phyloP scores from a whole-genome alignment of 2,329 filamentous ascomycete species.

The Zasmidium citrigriseum region DNA sequence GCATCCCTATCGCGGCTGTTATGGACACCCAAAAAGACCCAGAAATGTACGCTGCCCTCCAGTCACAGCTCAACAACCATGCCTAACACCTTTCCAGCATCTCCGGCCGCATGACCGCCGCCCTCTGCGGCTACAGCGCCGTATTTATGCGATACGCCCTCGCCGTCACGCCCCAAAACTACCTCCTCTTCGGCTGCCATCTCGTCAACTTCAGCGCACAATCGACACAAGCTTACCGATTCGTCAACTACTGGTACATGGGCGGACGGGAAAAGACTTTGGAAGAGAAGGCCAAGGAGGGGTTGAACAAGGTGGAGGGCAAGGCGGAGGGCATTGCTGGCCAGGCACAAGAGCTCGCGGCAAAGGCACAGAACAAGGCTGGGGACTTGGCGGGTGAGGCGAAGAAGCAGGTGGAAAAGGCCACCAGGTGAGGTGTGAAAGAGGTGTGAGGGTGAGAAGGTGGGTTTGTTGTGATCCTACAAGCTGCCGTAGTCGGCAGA shows the following conservation, averaged over 20 bases:
- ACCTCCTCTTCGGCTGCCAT: constrained; percentile 69
- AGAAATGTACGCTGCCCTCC: constrained; percentile 46
- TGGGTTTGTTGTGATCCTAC: not conserved
- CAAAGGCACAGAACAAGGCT: constrained; percentile 19
- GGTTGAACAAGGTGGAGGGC: constrained; percentile 27
- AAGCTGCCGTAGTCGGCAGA: not conserved
- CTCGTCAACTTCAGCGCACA: constrained; percentile 65
- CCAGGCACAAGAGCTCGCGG: constrained; percentile 27
- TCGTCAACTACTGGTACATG: constrained; percentile 60
- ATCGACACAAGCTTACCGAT: constrained; percentile 62
- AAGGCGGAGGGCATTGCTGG: constrained; percentile 33
- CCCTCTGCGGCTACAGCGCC: constrained; percentile 61
- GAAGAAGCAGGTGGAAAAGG: constrained; percentile 27
- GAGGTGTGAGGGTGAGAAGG: not conserved
- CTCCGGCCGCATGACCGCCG: constrained; percentile 64
- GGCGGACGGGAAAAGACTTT: constrained; percentile 47
- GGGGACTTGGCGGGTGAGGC: constrained; percentile 24
- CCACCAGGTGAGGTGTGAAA: constrained; percentile 21
- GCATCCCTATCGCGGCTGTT: constrained; percentile 55
- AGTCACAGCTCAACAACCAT: not conserved
- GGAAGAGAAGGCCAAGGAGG: constrained; percentile 42
- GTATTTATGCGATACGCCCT: constrained; percentile 69
- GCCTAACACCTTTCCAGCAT: constrained; percentile 48
- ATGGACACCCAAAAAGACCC: constrained; percentile 57
- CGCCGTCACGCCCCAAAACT: constrained; percentile 64